Evolutionary conservation across 805 yeast genomes (phyloP).

Genomic region (Yarrowia sp.): DNA sequence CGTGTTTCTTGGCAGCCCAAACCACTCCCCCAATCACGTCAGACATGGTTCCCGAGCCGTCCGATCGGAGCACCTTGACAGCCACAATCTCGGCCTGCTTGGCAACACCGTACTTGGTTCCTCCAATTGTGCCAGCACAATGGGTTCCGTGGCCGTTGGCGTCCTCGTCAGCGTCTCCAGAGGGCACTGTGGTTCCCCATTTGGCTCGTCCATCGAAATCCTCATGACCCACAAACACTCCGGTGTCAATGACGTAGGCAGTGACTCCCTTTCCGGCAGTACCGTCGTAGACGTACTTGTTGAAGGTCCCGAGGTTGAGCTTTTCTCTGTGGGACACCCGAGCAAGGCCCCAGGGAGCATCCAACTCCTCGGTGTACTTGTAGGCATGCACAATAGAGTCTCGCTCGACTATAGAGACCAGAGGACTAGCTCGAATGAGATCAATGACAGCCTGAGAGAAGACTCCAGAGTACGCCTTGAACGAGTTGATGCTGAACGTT

Average conservation of each 20-base stretch:
- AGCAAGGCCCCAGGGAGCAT: slow-evolving; percentile 80
- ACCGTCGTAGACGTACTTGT: slow-evolving; percentile 64
- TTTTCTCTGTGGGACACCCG: slow-evolving; percentile 69
- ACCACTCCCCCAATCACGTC: slow-evolving; percentile 70
- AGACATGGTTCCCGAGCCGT: slow-evolving; percentile 66
- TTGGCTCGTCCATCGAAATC: slow-evolving; percentile 67
- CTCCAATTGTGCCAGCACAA: slow-evolving; percentile 71
- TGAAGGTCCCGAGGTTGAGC: slow-evolving; percentile 63
- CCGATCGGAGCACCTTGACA: slow-evolving; percentile 64
- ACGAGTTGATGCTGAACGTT: slow-evolving; percentile 32
- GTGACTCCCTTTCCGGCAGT: slow-evolving; percentile 69
- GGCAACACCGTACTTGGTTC: slow-evolving; percentile 64
- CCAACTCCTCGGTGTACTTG: slow-evolving; percentile 59
- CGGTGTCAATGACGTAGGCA: slow-evolving; percentile 85
- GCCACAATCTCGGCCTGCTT: slow-evolving; percentile 65
- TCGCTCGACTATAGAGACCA: slow-evolving; percentile 66
- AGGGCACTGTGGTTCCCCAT: slow-evolving; percentile 67
- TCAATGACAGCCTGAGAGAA: slow-evolving; percentile 79
- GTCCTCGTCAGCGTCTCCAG: slow-evolving; percentile 56
- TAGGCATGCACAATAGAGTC: slow-evolving; percentile 62
- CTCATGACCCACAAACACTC: slow-evolving; percentile 60
- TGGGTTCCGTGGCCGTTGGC: slow-evolving; percentile 72
- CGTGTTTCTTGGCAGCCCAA: slow-evolving; percentile 61
- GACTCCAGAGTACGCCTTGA: slow-evolving; percentile 85
- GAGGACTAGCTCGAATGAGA: slow-evolving; percentile 65